Base-by-base conservation (phyloP, 345 rosid species). In the Melastoma malabathricum region DNA sequence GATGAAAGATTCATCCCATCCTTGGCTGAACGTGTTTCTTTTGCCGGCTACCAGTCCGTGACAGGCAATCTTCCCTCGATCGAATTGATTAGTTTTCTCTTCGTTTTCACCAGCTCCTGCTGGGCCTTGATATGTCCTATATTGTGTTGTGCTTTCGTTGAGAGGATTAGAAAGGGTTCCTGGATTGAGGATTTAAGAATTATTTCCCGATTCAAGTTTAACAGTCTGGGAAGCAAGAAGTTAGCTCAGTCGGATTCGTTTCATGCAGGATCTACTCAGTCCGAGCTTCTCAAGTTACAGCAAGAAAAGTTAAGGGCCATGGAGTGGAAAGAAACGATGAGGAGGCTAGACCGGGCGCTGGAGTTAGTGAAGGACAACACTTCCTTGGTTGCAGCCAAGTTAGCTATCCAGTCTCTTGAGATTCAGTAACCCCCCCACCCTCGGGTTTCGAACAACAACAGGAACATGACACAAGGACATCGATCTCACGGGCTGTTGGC, bases 371-470 rank as follows among this genome's bases (percentile, higher is more conserved):
- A 73, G 8, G 83, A 73, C 64, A 86, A 70, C 52, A 72, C 75
- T 39, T 81, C 89, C 17, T 65, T 74, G 50, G 58, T 86, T 48
- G 86, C 81, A 17, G 96, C 96, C 52, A 86, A 83, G 69, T 80
- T 86, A 58, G 96, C 96, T 9, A 83, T 86, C 56, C 89, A 83
- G 51, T 77, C 96, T 6, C 49, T 81, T 45, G 81, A 57, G 61
- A 72, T 71, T 55, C 55, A 59, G 49, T 62, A 55, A 59, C 15
- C 38, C 38, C n/a, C n/a, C n/a, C n/a, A n/a, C n/a, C n/a, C n/a
- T n/a, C 34, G 1, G 53, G 20, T 50, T 31, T 50, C 29, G 54
- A 19, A 29, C 15, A 51, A 41, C 54, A 22, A 41, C 54, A 2
- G 38, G 38, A 29, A 29, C 38, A 29, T 29, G 9, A 29, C 38